Evolutionary conservation across 331 rosid genomes (phyloP).

Genomic region (Malus hybrid): DNA sequence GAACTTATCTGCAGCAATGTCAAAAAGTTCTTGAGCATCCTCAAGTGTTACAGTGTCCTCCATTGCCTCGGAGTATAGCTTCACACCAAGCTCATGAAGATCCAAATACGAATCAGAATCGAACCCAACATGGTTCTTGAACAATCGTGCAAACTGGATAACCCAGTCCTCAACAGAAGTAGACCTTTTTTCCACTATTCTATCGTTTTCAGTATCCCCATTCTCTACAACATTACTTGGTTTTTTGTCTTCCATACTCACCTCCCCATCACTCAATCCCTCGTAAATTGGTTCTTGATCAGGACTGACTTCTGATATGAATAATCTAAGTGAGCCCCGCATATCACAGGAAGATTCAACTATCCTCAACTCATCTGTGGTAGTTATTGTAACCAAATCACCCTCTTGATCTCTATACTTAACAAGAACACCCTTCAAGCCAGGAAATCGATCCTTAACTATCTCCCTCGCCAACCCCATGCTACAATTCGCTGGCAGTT

Average conservation of each 20-base stretch:
- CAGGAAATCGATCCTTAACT: conserved; percentile 61
- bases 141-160: conserved; percentile 80
- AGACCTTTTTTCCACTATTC: conserved; percentile 15
- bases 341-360: conserved; percentile 52
- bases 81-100: conserved; percentile 89
- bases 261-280: conserved; percentile 27
- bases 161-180: conserved; percentile 77
- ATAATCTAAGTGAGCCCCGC: conserved; percentile 59
- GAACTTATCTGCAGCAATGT: conserved; percentile 71
- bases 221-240: conserved; percentile 23
- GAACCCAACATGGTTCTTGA: conserved; percentile 93
- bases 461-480: conserved; percentile 60
- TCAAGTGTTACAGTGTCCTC: conserved; percentile 60
- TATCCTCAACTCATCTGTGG: conserved; percentile 57
- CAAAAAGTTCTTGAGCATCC: conserved; percentile 75
- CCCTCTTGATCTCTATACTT: conserved; percentile 90
- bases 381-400: conserved; percentile 83
- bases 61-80: conserved; percentile 78
- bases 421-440: conserved; percentile 75
- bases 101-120: conserved; percentile 28
- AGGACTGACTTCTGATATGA: conserved; percentile 48
- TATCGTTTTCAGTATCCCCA: conserved; percentile 32
- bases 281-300: conserved; percentile 61
- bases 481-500: conserved; percentile 68
- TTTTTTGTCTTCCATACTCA: conserved; percentile 2